Base-by-base conservation (phyloP, 2,329 filamentous ascomycete genomes). In the Oidium heveae region DNA sequence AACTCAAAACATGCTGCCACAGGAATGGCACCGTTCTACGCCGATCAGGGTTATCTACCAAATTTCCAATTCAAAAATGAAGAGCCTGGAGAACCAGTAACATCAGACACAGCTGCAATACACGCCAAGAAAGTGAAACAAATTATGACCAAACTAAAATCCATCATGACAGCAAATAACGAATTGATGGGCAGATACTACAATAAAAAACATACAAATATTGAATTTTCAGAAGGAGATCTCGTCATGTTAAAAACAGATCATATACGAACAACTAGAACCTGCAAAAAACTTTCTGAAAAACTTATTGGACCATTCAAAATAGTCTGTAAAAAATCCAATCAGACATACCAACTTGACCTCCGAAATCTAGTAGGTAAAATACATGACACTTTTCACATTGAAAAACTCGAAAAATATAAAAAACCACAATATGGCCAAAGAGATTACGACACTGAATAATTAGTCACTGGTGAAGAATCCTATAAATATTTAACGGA, bases 311-410 rank as follows among this genome's bases (percentile, higher is more conserved):
- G 28, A 7, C 24, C 47, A 7, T 36, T 51, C 20, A 18, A 36
- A 36, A 34, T 51, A 49, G n/a, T 22, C 47, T 32, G 7, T 24
- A 49, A 49, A 49, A 49, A 49, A 49, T 32, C 20, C 28, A 24
- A 20, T 49, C n/a, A 20, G 46, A 24, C 22, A 7, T n/a, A n/a
- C n/a, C n/a, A n/a, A n/a, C n/a, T n/a, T n/a, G n/a, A n/a, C n/a
- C n/a, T n/a, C n/a, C n/a, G 28, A 56, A 54, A 4, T n/a, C n/a
- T n/a, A n/a, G n/a, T n/a, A n/a, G n/a, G n/a, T n/a, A n/a, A n/a
- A n/a, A n/a, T n/a, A n/a, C 43, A 56, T 46, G 43, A 37, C 16
- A 24, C 52, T 4, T 56, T 56, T 33, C 52, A 56, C 24, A 49
- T 56, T 39, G 22, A 50, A 50, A 50, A 50, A 32, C 32, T 50